Conservation (phyloP, 176 grass and related monocot species). For the Aegilops tauschii region DNA sequence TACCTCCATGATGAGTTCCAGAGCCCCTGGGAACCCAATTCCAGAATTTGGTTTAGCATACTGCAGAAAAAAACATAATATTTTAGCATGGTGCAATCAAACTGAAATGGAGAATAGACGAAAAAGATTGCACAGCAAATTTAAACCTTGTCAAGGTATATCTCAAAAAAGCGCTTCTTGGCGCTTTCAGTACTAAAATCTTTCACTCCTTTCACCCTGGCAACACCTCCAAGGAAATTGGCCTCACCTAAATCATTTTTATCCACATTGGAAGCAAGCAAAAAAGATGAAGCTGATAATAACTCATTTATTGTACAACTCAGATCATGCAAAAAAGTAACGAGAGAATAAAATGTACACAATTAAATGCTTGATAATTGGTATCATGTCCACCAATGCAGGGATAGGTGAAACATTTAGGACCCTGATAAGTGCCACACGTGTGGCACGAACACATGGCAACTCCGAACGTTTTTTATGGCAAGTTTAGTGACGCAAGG, state of each 20-base stretch:
- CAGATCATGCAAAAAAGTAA: neutral
- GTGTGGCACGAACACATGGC: no score
- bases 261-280: constrained; percentile 4
- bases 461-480: no score
- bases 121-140: neutral
- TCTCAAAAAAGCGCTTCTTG: constrained; percentile 85
- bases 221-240: constrained; percentile 96
- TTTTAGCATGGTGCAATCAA: constrained; percentile 21
- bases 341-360: neutral
- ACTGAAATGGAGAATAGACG: constrained; percentile 9
- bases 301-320: neutral
- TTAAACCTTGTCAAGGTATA: constrained; percentile 87
- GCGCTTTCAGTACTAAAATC: constrained; percentile 70
- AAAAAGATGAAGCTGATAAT: constrained; percentile 8
- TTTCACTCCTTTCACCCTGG: constrained; percentile 76
- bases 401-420: neutral
- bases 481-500: no score
- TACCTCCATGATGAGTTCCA: constrained; percentile 91
- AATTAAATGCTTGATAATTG: neutral
- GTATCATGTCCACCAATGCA: neutral
- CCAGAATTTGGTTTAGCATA: constrained; percentile 90
- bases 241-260: constrained; percentile 67
- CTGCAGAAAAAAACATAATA: constrained; percentile 44
- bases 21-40: constrained; percentile 89
- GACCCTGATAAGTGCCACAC: no score